These are phyloP conservation scores for Dryas integrifolia DNA, from an alignment of 331 rosid species.

Conservation along the genomic window DNA sequence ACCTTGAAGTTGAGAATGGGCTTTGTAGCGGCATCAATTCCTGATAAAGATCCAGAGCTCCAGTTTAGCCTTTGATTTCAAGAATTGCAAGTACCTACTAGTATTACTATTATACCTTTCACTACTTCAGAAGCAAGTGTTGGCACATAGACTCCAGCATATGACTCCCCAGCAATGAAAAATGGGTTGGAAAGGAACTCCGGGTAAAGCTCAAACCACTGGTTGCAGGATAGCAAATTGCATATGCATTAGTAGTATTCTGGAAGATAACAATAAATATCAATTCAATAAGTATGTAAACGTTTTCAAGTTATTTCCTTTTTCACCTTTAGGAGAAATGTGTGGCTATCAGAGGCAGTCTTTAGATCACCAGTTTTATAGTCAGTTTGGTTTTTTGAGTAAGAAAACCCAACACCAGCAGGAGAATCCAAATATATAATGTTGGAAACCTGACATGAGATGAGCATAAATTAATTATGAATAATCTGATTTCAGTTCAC, in stretches of 20 bases:
- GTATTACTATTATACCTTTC: conserved; percentile 50
- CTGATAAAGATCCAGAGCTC: conserved; percentile 43
- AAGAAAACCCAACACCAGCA: conserved; percentile 90
- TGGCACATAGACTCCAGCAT: conserved; percentile 91
- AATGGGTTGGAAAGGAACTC: conserved; percentile 72
- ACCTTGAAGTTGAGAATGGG: conserved; percentile 88
- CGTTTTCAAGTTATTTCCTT: conserved; percentile 4
- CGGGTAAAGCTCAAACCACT: conserved; percentile 84
- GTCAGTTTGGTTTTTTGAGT: conserved; percentile 63
- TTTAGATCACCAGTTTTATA: conserved; percentile 70
- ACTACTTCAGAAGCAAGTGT: conserved; percentile 67
- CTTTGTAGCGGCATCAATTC: conserved; percentile 58
- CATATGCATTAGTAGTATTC: conserved; percentile 19
- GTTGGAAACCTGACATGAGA: conserved; percentile 64
- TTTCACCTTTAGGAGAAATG: conserved; percentile 85
- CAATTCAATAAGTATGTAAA: conserved; percentile 11
- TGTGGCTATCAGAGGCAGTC: conserved; percentile 76
- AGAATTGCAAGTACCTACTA: neutral
- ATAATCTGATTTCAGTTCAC: conserved; percentile 1
- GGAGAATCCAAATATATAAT: conserved; percentile 93
- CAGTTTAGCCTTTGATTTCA: conserved; percentile 26
- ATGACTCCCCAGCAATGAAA: conserved; percentile 85
- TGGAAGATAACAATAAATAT: conserved; percentile 20
- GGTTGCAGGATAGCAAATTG: conserved; percentile 17
- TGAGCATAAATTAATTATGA: conserved; percentile 16